Conservation (phyloP, 805 yeast genomes). For the Candida peoriensis region DNA sequence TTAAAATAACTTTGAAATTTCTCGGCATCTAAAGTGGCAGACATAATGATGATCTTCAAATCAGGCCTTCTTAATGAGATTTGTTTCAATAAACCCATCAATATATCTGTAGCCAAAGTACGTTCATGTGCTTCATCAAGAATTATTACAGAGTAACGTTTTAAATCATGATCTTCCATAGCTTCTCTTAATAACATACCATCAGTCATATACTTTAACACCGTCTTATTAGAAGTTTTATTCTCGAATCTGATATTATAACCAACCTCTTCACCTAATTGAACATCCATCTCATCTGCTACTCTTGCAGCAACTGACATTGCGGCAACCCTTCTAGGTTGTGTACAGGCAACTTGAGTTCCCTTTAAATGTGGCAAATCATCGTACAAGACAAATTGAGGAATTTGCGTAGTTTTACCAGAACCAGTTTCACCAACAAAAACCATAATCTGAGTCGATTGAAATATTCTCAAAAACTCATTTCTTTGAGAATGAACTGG, state of each 20-base stretch:
- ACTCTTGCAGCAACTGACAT: slow-evolving; percentile 98
- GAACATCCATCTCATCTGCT: slow-evolving; percentile 95
- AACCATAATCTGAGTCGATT: slow-evolving; percentile 88
- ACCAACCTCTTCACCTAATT: slow-evolving; percentile 91
- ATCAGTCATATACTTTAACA: slow-evolving; percentile 94
- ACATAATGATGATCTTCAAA: slow-evolving; percentile 89
- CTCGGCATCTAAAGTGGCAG: slow-evolving; percentile 96
- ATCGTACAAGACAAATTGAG: slow-evolving; percentile 87
- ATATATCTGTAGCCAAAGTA: slow-evolving; percentile 91
- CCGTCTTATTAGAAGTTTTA: slow-evolving; percentile 72
- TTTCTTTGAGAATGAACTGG: slow-evolving; percentile 94
- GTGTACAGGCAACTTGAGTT: slow-evolving; percentile 90
- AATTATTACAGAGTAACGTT: slow-evolving; percentile 81
- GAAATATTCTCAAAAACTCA: slow-evolving; percentile 82
- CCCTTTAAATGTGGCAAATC: slow-evolving; percentile 86
- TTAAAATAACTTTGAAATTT: slow-evolving; percentile 88
- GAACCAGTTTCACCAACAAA: slow-evolving; percentile 99
- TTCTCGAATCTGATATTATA: slow-evolving; percentile 93
- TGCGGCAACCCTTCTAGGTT: slow-evolving; percentile 97
- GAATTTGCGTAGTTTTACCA: slow-evolving; percentile 97
- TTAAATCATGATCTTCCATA: slow-evolving; percentile 87
- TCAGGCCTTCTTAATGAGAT: slow-evolving; percentile 78
- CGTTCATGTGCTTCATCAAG: slow-evolving; percentile 98
- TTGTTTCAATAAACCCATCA: slow-evolving; percentile 91
- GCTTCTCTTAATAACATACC: slow-evolving; percentile 98